These are phyloP conservation scores for Uronychia binucleata DNA, from an alignment of 73 alveolate genomes.

Conservation along the genomic window DNA sequence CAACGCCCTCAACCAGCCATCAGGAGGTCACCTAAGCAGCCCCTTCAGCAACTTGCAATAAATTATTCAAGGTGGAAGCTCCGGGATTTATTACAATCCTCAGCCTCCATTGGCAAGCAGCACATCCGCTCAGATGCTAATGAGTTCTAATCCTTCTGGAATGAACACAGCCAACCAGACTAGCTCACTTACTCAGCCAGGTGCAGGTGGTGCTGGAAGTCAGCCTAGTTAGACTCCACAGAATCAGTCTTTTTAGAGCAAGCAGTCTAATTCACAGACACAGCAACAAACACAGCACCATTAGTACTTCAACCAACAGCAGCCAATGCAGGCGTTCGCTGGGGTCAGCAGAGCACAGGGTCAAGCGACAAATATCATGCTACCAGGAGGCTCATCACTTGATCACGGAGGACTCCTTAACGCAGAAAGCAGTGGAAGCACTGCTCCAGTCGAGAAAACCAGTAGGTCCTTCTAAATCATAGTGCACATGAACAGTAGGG, in stretches of 20 bases:
- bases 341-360: neutral
- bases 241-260: neutral
- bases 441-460: neutral
- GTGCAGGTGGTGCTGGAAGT: neutral
- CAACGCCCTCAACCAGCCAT: neutral
- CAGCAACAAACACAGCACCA: neutral
- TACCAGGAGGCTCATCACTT: neutral
- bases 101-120: neutral
- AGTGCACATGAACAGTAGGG: neutral
- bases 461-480: neutral
- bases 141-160: too few relatives aligned
- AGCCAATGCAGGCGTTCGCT: neutral
- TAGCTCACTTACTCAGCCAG: neutral
- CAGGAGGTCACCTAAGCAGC: neutral
- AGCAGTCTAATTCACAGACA: neutral
- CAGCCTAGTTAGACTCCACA: neutral
- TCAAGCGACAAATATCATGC: neutral
- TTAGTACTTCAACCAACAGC: neutral
- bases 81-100: neutral
- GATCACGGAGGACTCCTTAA: neutral
- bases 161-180: neutral
- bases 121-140: neutral
- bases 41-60: neutral
- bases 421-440: too few relatives aligned
- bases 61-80: neutral